These are phyloP conservation scores for Termitomyces sp. DNA, from an alignment of 768 basidiomycete genomes.

Conservation along the genomic window DNA sequence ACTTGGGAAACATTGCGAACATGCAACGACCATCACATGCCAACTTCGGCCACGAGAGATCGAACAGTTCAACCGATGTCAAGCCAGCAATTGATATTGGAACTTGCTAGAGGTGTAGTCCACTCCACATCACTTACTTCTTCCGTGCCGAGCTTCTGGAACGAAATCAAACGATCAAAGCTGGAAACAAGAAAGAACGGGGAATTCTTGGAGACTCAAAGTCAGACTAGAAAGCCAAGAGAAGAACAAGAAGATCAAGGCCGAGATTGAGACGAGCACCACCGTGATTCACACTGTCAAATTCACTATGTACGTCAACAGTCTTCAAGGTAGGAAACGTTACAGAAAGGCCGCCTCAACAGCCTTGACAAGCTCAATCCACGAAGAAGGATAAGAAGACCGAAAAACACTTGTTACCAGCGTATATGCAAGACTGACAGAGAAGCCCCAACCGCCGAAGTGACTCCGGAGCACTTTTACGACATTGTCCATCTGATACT, in stretches of 20 bases:
- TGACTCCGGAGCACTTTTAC: not conserved
- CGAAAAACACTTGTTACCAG: too few species aligned
- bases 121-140: not conserved
- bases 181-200: not conserved
- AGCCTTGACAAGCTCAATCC: not conserved
- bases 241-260: not conserved
- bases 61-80: conserved; percentile 7
- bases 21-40: conserved; percentile 6
- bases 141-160: not conserved
- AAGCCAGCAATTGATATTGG: not conserved
- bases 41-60: not conserved
- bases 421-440: not conserved
- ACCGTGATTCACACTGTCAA: not conserved
- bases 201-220: not conserved
- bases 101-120: not conserved
- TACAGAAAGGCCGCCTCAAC: too few species aligned
- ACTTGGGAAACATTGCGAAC: not conserved
- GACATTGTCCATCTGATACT: not conserved
- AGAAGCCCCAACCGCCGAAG: not conserved
- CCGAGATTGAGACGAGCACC: not conserved
- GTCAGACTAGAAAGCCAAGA: not conserved
- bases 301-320: too few species aligned
- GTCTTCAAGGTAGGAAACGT: not conserved
- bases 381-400: not conserved
- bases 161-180: not conserved